Evolutionary conservation across 2,329 filamentous ascomycete species (phyloP).

Genomic region (Keithomyces neogunnii): DNA sequence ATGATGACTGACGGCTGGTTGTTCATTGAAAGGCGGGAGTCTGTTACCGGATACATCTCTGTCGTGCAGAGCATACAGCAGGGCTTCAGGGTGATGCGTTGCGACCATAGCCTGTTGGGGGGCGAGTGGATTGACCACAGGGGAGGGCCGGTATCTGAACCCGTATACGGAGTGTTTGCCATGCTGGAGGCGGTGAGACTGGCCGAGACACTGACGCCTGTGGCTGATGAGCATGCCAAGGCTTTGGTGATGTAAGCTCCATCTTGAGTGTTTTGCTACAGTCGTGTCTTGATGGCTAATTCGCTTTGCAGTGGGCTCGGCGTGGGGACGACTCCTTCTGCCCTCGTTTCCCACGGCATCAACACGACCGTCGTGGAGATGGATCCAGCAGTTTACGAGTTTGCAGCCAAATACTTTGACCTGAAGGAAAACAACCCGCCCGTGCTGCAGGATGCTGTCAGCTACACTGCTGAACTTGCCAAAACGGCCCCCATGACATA

Average conservation of each 20-base stretch:
- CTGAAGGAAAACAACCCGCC: constrained; percentile 69
- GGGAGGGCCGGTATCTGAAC: constrained; percentile 59
- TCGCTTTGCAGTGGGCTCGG: constrained; percentile 61
- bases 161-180: constrained; percentile 92
- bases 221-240: constrained; percentile 57
- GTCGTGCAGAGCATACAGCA: constrained; percentile 68
- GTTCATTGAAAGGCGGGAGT: constrained; percentile 75
- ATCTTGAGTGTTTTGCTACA: not conserved
- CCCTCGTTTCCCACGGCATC: constrained; percentile 79
- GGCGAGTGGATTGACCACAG: constrained; percentile 70
- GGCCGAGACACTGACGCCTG: constrained; percentile 49
- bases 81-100: constrained; percentile 75
- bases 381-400: constrained; percentile 79
- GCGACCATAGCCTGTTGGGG: constrained; percentile 88
- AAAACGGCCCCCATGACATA: constrained; percentile 43
- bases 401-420: constrained; percentile 74
- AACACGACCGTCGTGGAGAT: constrained; percentile 93
- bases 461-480: constrained; percentile 48
- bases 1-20: constrained; percentile 60
- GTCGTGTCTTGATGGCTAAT: not conserved
- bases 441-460: constrained; percentile 74
- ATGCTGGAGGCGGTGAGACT: constrained; percentile 90
- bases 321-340: constrained; percentile 83
- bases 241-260: constrained; percentile 73
- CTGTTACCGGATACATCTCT: constrained; percentile 84